These are phyloP conservation scores for Xanthoconium separans DNA, from an alignment of 1,284 basidiomycete genomes.

Conservation along the genomic window DNA sequence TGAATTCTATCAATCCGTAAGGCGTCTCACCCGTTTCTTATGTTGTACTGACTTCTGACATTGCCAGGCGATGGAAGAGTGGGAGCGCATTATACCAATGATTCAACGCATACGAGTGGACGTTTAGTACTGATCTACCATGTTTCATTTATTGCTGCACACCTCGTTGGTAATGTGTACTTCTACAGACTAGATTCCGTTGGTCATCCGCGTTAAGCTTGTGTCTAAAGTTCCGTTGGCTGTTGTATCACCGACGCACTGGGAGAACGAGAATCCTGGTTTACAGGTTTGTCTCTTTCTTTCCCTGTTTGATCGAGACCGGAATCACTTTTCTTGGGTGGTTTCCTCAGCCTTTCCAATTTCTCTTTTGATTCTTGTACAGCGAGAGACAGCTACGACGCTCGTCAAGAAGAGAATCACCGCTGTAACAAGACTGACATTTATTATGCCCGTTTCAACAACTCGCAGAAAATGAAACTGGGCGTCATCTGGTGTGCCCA, in stretches of 20 bases:
- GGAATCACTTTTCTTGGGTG: slow-evolving; percentile 2
- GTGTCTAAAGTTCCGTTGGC: slow-evolving; percentile 3
- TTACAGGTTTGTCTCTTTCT: slow-evolving; percentile 30
- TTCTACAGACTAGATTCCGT: slow-evolving; percentile 5
- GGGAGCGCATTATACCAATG: slow-evolving; percentile 86
- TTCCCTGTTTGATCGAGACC: slow-evolving; percentile 26
- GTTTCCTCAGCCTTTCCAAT: slow-evolving; percentile 34
- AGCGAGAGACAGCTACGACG: slow-evolving; percentile 60
- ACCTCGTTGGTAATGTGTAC: slow-evolving; percentile 5
- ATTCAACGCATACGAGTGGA: slow-evolving; percentile 87
- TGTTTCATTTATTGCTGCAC: slow-evolving; percentile 15
- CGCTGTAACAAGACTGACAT: slow-evolving; percentile 48
- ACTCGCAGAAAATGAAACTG: slow-evolving; percentile 71
- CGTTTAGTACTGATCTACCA: slow-evolving; percentile 47
- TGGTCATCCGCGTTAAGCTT: slow-evolving; percentile 4
- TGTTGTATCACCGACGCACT: neutral
- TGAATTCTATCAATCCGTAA: slow-evolving; percentile 85
- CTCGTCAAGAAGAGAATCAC: neutral
- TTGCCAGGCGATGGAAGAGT: slow-evolving; percentile 83
- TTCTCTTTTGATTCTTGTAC: slow-evolving; percentile 81
- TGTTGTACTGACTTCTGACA: slow-evolving; percentile 6
- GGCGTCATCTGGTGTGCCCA: slow-evolving; percentile 54
- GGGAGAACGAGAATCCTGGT: neutral
- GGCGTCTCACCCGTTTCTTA: slow-evolving; percentile 23
- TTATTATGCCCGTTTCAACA: slow-evolving; percentile 84